Percentiles rank a stretch among this genome's conserved stretches.
Conservation (phyloP, 768 basidiomycete species). For the Russula sp. region DNA sequence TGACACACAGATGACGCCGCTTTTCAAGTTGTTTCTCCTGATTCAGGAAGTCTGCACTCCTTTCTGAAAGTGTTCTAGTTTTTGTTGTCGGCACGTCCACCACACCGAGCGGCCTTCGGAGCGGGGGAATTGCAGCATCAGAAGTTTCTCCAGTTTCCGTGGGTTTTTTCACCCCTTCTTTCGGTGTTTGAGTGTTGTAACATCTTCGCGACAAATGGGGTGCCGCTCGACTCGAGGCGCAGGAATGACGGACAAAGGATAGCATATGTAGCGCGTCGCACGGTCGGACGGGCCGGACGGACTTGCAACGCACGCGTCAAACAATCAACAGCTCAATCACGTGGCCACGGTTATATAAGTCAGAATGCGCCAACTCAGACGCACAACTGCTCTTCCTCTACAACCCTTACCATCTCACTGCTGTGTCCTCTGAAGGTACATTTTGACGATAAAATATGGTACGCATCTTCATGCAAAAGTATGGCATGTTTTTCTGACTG, state of each 20-base stretch:
- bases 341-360: slow-evolving; percentile 21
- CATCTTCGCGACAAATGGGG: slow-evolving; percentile 8
- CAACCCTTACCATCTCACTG: slow-evolving; percentile 20
- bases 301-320: background rate
- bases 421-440: slow-evolving; percentile 1
- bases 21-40: slow-evolving; percentile 67
- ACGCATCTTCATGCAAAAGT: background rate
- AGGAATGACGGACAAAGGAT: slow-evolving; percentile 1
- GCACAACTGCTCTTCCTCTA: slow-evolving; percentile 15
- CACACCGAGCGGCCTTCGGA: slow-evolving; percentile 76
- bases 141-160: slow-evolving; percentile 4
- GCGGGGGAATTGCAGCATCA: slow-evolving; percentile 32
- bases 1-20: slow-evolving; percentile 54
- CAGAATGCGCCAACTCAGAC: slow-evolving; percentile 6
- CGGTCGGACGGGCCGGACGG: background rate
- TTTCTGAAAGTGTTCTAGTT: slow-evolving; percentile 44
- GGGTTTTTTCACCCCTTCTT: background rate
- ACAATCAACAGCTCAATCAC: slow-evolving; percentile 12
- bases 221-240: slow-evolving; percentile 1
- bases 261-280: slow-evolving; percentile 1
- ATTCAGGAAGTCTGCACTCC: slow-evolving; percentile 68
- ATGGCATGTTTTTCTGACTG: background rate
- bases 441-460: slow-evolving; percentile 20
- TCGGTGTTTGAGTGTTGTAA: slow-evolving; percentile 10
- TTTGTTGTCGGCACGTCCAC: slow-evolving; percentile 53